Conservation (phyloP, 2,329 filamentous ascomycete genomes). For the Helicocarpus griseus region DNA sequence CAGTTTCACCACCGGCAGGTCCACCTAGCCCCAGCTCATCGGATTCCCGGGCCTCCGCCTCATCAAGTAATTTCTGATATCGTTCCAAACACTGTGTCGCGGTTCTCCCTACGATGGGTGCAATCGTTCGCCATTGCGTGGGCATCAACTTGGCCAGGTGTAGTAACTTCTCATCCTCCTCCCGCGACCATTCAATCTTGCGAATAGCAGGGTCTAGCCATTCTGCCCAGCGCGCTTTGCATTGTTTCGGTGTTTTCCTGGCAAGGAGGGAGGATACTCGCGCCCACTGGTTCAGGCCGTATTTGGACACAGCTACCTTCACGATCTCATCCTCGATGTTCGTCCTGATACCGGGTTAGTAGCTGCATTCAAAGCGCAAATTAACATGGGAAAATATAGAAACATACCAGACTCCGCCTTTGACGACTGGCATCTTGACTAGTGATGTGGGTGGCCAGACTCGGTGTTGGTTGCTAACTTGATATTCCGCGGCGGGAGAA, state of each 20-base stretch:
- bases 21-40: slow-evolving; percentile 74
- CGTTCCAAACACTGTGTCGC: slow-evolving; percentile 95
- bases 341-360: slow-evolving; percentile 34
- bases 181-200: slow-evolving; percentile 98
- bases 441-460: slow-evolving; percentile 1
- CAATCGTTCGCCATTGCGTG: slow-evolving; percentile 97
- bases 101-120: slow-evolving; percentile 89
- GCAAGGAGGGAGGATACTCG: slow-evolving; percentile 94
- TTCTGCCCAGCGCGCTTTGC: slow-evolving; percentile 96
- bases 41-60: slow-evolving; percentile 81
- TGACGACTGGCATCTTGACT: slow-evolving; percentile 52
- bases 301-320: slow-evolving; percentile 89
- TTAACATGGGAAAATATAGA: neutral
- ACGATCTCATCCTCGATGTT: slow-evolving; percentile 88
- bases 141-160: slow-evolving; percentile 98
- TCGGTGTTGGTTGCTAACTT: neutral
- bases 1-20: slow-evolving; percentile 74
- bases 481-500: neutral
- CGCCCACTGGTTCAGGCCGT: slow-evolving; percentile 95
- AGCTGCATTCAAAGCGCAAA: slow-evolving; percentile 14
- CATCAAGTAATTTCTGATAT: slow-evolving; percentile 92
- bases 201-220: slow-evolving; percentile 97
- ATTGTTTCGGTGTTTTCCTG: slow-evolving; percentile 97
- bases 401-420: slow-evolving; percentile 52
- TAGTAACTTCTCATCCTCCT: slow-evolving; percentile 94